Conservation (phyloP, 257 asterid species). For the Lavandula angustifolia region DNA sequence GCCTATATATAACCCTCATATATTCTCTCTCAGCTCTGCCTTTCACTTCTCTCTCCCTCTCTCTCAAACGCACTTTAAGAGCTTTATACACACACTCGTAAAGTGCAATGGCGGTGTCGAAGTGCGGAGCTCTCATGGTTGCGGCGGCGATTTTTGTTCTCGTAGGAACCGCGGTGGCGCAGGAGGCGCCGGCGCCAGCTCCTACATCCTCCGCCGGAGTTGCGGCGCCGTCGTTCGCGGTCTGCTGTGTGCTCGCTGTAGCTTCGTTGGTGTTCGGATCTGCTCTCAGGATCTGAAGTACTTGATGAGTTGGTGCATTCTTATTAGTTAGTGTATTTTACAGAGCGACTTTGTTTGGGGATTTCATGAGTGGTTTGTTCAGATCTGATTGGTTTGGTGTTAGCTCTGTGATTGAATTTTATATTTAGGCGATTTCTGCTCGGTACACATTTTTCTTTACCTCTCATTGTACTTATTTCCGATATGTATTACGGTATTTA, state of each 20-base stretch:
- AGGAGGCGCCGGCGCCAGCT: too few relatives aligned
- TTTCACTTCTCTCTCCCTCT: slow-evolving; percentile 9
- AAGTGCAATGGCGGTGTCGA: slow-evolving; percentile 49
- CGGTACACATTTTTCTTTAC: slow-evolving; percentile 24
- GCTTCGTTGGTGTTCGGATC: slow-evolving; percentile 38
- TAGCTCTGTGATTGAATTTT: slow-evolving; percentile 12
- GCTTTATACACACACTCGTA: neutral
- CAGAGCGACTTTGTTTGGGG: slow-evolving; percentile 27
- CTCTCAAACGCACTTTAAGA: neutral
- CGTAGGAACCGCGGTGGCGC: neutral
- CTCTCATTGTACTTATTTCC: slow-evolving; percentile 23
- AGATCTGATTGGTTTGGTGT: slow-evolving; percentile 35
- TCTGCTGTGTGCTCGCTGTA: slow-evolving; percentile 39
- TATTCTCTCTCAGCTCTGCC: slow-evolving; percentile 18
- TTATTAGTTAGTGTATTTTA: slow-evolving; percentile 23
- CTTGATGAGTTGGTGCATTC: neutral
- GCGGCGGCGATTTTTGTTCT: slow-evolving; percentile 37
- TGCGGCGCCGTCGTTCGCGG: slow-evolving; percentile 44
- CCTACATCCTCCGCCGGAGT: slow-evolving; percentile 32
- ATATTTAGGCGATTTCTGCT: slow-evolving; percentile 28
- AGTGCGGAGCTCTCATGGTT: slow-evolving; percentile 23
- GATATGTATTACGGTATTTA: slow-evolving; percentile 14
- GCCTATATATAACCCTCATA: slow-evolving; percentile 23
- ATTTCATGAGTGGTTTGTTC: slow-evolving; percentile 35
- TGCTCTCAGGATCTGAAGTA: slow-evolving; percentile 34